Percentiles rank a stretch among this genome's conserved stretches.
phyloP scores from a whole-genome alignment of 139 green algal genomes.

The Chlorokybus atmophyticus region DNA sequence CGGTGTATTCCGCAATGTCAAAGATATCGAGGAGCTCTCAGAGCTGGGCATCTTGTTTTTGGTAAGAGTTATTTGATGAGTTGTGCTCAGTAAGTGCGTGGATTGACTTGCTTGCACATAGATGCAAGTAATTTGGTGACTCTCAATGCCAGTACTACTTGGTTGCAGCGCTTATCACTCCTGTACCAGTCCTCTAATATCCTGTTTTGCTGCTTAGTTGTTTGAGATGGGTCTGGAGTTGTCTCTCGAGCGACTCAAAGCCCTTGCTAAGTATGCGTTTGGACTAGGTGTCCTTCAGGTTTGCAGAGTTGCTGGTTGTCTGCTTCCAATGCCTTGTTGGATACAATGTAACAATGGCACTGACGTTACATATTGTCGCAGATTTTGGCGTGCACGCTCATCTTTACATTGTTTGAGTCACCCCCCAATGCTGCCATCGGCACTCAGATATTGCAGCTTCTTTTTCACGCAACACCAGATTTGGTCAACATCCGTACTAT shows the following conservation, averaged over 20 bases:
- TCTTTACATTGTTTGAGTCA: conserved; percentile 64
- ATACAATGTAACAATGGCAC: neutral
- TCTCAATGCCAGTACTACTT: too few species aligned
- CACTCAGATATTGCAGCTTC: conserved; percentile 63
- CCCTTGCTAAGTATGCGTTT: conserved; percentile 86
- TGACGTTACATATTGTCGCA: conserved; percentile 1
- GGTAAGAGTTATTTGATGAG: conserved; percentile 12
- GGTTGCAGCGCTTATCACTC: too few species aligned
- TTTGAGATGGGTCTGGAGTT: conserved; percentile 98
- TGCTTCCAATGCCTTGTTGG: conserved; percentile 5
- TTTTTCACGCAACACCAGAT: conserved; percentile 27
- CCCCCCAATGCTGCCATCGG: conserved; percentile 57
- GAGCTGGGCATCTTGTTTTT: conserved; percentile 94
- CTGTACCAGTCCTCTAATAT: too few species aligned
- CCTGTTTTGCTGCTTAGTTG: too few species aligned
- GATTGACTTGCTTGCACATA: too few species aligned
- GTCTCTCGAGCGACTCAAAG: conserved; percentile 67
- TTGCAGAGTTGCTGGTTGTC: neutral
- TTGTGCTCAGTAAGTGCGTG: too few species aligned
- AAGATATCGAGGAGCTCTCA: conserved; percentile 73
- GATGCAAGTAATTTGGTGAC: too few species aligned
- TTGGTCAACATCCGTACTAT: conserved; percentile 47
- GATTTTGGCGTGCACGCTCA: conserved; percentile 49
- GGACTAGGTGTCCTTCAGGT: conserved; percentile 66
- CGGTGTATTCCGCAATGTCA: conserved; percentile 72